These are phyloP conservation scores for Aspergillus tamarii DNA, from an alignment of 2,329 filamentous ascomycete species.

Conservation along the genomic window DNA sequence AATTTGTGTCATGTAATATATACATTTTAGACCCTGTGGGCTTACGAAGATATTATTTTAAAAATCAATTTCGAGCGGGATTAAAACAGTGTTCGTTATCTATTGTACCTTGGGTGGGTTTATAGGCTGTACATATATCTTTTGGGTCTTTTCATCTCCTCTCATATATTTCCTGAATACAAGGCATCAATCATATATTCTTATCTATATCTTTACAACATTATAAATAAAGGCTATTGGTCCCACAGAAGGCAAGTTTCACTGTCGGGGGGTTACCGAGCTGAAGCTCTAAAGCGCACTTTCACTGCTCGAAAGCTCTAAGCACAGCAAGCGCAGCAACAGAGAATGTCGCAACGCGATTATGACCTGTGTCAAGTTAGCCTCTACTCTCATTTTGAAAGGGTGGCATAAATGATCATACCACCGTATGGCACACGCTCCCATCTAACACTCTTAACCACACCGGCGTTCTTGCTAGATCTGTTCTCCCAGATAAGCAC, in stretches of 20 bases:
- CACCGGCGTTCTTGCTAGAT: slow-evolving; percentile 15
- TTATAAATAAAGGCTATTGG: neutral
- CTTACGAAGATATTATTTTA: slow-evolving; percentile 16
- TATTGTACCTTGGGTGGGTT: slow-evolving; percentile 9
- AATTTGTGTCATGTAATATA: slow-evolving; percentile 24
- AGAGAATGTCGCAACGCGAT: slow-evolving; percentile 45
- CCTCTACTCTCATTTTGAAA: neutral
- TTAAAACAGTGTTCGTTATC: slow-evolving; percentile 14
- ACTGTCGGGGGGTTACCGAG: neutral
- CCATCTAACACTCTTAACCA: slow-evolving; percentile 47
- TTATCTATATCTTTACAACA: neutral
- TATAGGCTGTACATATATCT: slow-evolving; percentile 22
- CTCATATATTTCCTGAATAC: slow-evolving; percentile 16
- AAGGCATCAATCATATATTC: neutral
- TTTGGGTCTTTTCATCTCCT: slow-evolving; percentile 17
- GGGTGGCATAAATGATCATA: slow-evolving; percentile 25
- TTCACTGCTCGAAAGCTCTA: slow-evolving; percentile 39
- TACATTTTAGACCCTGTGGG: slow-evolving; percentile 24
- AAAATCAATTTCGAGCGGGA: slow-evolving; percentile 11
- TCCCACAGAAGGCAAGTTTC: neutral
- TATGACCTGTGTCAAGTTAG: slow-evolving; percentile 37
- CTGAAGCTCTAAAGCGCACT: neutral
- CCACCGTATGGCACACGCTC: slow-evolving; percentile 49
- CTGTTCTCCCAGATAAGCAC: slow-evolving; percentile 43
- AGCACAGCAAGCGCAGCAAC: slow-evolving; percentile 42